Evolutionary conservation across 306 rosid genomes (phyloP), one percentile per base, ranked within the genome.

Genomic region (Trifolium fragiferum): DNA sequence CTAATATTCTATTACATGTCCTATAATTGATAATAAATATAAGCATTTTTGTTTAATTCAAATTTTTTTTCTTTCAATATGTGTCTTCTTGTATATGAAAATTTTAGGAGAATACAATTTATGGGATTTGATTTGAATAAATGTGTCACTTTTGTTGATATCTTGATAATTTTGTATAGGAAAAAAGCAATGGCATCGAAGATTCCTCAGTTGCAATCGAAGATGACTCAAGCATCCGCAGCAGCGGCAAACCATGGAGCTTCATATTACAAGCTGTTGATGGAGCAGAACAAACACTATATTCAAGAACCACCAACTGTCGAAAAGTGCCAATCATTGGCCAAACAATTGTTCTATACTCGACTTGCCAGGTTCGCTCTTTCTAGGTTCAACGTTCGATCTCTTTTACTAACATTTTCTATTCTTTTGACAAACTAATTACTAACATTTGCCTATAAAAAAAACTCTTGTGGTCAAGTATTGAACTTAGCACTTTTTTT

Each of bases 261-360:
- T 61, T 63, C 84, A 8, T 77, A 46, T 82, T 83, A 73, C 85
- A 88, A 80, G 79, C 30, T 79, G 38, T 41, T 85, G 80, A 4
- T 88, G 76, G 86, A 85, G 76, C 66, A 79, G 76, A 83, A 83
- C 75, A 83, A 81, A 79, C 82, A 83, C 47, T 72, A 88, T 58
- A 75, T 88, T 79, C 86, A 81, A 74, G 86, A 83, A 47, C 87
- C 89, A 44, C 86, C 89, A 76, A 78, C 92, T 10, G 49, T 79
- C 18, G 87, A 81, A 69, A 85, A 85, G 5, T 85, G 91, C 8
- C 89, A 83, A 76, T 66, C 76, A 32, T 58, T 87, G 81, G 87
- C 89, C 4, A 85, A 85, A 18, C 84, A 87, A 59, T 73, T 87
- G 80, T 83, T 87, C 32, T 85, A 85, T 72, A 87, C 91, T 78